Base-by-base conservation (phyloP, 148 eudicot species). In the Amaranthus hypochondriacus region DNA sequence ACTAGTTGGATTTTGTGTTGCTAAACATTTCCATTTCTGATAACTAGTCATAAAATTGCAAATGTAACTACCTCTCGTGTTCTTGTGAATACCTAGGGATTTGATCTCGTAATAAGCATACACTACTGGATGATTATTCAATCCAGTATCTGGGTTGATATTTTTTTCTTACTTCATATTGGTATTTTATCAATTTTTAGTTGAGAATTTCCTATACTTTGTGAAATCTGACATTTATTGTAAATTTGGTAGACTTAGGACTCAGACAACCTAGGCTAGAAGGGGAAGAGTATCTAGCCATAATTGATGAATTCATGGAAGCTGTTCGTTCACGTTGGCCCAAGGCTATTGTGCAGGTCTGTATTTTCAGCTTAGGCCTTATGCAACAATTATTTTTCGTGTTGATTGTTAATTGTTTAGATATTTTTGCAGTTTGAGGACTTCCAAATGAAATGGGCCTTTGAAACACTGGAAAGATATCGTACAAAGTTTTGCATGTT, bases 401-500 rank as follows among this genome's bases (percentile, higher is more conserved):
- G 39, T 63, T 81, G 58, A 56, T 69, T 48, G 42, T 60, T 78
- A 58, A 50, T 52, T 61, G 51, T 50, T 65, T 72, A 59, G 15
- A 21, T 55, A 61, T 42, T 70, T 78, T 76, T 55, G 76, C 87
- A 95, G 99, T 95, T 95, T 87, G 99, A 95, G 81, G 99, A 95
- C 81, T 95, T 95, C 66, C 99, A 95, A 87, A 87, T 92, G 92
- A 92, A 95, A 83, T 95, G 99, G 99, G 99, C 99, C 68, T 95
- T 95, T 84, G 93, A 92, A 83, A 92, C 99, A 65, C 86, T 95
- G 75, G 82, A 88, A 77, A 87, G 99, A 56, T 95, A 92, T 75
- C 90, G 96, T 70, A 83, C 77, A 76, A 87, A 75, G 84, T 88
- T 87, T 75, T 95, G 97, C 91, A 95, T 95, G 99, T 95, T 95